A percentile compares a stretch with the other conserved stretches of the same genome.
These are phyloP conservation scores for Theobroma grandiflorum DNA, from an alignment of 441 rosid genomes.

Conservation along the genomic window DNA sequence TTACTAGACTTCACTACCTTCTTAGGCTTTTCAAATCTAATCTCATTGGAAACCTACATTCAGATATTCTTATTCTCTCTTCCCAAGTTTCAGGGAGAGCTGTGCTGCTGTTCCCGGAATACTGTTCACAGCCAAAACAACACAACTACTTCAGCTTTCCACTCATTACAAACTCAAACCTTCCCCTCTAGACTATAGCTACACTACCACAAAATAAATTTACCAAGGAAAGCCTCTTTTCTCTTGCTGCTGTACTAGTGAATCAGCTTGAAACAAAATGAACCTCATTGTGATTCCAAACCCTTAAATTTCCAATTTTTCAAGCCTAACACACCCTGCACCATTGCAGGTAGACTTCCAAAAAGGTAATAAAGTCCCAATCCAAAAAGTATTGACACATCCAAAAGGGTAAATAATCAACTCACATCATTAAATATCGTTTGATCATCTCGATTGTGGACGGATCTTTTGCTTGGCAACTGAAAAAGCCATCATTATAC, in stretches of 20 bases:
- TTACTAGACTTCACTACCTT: conserved; percentile 6
- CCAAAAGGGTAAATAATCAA: conserved; percentile 19
- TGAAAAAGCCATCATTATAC: conserved; percentile 65
- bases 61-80: conserved; percentile 9
- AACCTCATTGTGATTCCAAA: no score
- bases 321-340: background rate
- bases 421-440: conserved; percentile 70
- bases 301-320: no score
- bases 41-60: conserved; percentile 5
- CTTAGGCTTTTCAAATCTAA: conserved; percentile 10
- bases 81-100: background rate
- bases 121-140: background rate
- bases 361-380: background rate
- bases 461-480: conserved; percentile 74
- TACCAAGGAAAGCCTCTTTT: no score
- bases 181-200: no score
- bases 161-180: background rate
- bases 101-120: background rate
- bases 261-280: no score
- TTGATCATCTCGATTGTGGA: conserved; percentile 60
- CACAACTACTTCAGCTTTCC: background rate
- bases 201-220: no score
- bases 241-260: no score
- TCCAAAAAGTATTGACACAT: background rate
- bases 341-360: background rate